Base-by-base conservation (phyloP, 345 rosid genomes). In the Ricinus communis region DNA sequence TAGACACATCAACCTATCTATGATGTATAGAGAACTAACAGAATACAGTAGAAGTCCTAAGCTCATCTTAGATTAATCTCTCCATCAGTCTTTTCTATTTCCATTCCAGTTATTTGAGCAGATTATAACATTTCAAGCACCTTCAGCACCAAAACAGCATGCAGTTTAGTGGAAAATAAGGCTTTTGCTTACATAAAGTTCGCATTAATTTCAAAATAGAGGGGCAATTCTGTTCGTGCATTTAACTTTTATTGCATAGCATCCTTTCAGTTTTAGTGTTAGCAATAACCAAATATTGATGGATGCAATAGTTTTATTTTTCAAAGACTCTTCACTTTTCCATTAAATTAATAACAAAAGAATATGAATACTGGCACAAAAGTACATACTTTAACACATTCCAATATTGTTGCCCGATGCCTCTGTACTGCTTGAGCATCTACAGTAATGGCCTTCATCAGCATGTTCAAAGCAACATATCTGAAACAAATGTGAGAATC, bases 391-490 rank as follows among this genome's bases (percentile, higher is more conserved):
- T 95, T 95, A 49, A 95, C 99, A 84, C 99, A 95, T 85, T 95
- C 98, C 88, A 95, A 84, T 67, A 95, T 90, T 19, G 97, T 95
- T 52, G 86, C 96, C 68, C 98, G 88, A 75, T 95, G 98, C 81
- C 98, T 90, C 76, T 95, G 98, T 73, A 95, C 93, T 33, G 99
- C 98, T 87, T 90, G 97, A 71, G 93, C 83, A 80, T 89, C 99
- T 71, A 93, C 91, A 10, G 86, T 62, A 55, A 93, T 83, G 74
- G 98, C 99, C 88, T 75, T 95, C 97, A 85, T 95, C 81, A 95
- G 87, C 94, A 95, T 93, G 86, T 93, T 95, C 69, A 95, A 73
- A 60, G 98, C 99, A 82, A 95, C 99, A 80, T 87, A 95, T 77
- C 97, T 95, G 87, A 67, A 69, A 83, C 63, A 74, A 65, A 38